Evolutionary conservation across 306 rosid species (phyloP).

Genomic region (Cucumis sativus): DNA sequence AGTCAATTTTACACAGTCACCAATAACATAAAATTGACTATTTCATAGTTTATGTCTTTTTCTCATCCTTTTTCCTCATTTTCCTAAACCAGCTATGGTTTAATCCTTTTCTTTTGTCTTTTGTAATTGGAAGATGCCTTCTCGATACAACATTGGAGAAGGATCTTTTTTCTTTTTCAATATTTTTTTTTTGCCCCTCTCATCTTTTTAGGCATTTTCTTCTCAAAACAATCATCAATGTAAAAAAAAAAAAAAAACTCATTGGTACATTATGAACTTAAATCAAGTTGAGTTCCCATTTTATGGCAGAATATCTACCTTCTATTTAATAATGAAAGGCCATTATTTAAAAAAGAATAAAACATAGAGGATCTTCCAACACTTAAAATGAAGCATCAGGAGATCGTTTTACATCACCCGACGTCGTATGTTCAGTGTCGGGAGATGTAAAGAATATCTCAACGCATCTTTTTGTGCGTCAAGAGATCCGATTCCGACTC

Average conservation of each 20-base stretch:
- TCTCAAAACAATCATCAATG: conserved; percentile 21
- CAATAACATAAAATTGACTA: too few species aligned
- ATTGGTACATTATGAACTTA: not conserved
- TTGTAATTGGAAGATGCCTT: not conserved
- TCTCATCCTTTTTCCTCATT: not conserved
- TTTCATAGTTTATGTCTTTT: not conserved
- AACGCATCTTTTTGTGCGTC: too few species aligned
- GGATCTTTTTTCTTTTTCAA: not conserved
- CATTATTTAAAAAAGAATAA: too few species aligned
- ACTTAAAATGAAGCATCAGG: too few species aligned
- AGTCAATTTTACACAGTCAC: too few species aligned
- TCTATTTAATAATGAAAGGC: too few species aligned
- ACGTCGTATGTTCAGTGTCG: too few species aligned
- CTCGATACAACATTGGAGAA: not conserved
- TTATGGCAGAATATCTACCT: not conserved
- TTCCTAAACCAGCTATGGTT: not conserved
- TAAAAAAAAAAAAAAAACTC: conserved; percentile 19
- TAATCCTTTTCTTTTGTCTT: not conserved
- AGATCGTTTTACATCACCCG: too few species aligned
- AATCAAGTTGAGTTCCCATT: not conserved
- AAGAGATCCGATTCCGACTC: too few species aligned
- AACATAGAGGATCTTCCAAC: too few species aligned
- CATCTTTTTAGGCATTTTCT: not conserved
- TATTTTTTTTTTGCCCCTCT: conserved; percentile 7
- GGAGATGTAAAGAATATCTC: too few species aligned